These are phyloP conservation scores for Nemania sp. DNA, from an alignment of 2,329 filamentous ascomycete species.

Conservation along the genomic window DNA sequence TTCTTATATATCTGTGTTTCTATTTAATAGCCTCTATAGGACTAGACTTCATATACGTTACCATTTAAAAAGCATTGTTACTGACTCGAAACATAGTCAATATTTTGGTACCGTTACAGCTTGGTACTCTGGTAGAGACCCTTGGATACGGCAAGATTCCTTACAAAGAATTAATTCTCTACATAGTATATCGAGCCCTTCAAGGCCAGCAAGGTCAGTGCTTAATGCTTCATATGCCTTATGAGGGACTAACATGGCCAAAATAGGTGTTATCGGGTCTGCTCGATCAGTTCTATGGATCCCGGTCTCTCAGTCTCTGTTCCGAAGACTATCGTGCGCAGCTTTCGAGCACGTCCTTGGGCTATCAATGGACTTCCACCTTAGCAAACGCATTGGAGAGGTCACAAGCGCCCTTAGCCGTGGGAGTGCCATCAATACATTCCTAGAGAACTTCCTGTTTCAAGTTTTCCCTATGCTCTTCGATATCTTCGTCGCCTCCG, in stretches of 20 bases:
- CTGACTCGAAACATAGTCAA: constrained; percentile 51
- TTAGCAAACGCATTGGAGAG: constrained; percentile 64
- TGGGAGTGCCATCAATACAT: constrained; percentile 61
- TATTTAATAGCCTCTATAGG: neutral
- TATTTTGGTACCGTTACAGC: constrained; percentile 57
- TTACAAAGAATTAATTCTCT: constrained; percentile 58
- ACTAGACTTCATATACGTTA: neutral
- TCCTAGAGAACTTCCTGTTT: constrained; percentile 62
- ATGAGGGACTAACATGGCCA: too few relatives aligned
- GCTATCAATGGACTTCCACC: constrained; percentile 63
- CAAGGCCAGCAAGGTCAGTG: constrained; percentile 57
- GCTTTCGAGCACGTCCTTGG: constrained; percentile 62
- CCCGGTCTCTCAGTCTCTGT: constrained; percentile 59
- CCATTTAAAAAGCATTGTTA: neutral
- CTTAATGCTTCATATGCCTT: too few relatives aligned
- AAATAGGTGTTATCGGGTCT: constrained; percentile 56
- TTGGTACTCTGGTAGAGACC: constrained; percentile 56
- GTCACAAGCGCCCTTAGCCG: constrained; percentile 63
- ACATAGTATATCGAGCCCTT: constrained; percentile 58
- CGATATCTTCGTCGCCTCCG: constrained; percentile 62
- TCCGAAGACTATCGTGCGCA: constrained; percentile 56
- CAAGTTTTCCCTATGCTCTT: constrained; percentile 64
- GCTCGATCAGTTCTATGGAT: constrained; percentile 61
- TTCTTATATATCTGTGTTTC: neutral
- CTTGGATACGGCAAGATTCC: constrained; percentile 58